Conservation (phyloP, 495 filamentous ascomycete species). For the Neurospora sublineolata region DNA sequence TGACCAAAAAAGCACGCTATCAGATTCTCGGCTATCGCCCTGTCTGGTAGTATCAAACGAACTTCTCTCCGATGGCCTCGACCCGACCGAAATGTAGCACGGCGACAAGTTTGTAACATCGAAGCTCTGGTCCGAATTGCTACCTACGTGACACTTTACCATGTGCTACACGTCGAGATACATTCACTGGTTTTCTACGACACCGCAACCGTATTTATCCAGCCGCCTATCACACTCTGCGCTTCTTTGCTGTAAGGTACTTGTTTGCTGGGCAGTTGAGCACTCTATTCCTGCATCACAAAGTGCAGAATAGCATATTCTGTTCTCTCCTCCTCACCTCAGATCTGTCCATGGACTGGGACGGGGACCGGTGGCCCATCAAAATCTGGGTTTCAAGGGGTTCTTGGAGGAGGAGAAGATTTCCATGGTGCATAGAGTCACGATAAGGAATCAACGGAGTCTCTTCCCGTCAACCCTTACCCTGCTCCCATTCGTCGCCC, state of each 20-base stretch:
- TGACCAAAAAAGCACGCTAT: neutral
- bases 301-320: neutral
- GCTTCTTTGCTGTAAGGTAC: neutral
- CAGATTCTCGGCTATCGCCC: conserved; percentile 2
- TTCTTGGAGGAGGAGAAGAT: neutral
- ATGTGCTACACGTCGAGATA: neutral
- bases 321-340: neutral
- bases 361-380: neutral
- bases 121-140: neutral
- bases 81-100: neutral
- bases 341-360: neutral
- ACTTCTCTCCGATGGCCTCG: conserved; percentile 7
- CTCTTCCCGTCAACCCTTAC: neutral
- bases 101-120: neutral
- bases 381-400: neutral
- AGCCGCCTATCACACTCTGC: neutral
- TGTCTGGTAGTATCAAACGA: conserved; percentile 12
- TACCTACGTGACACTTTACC: neutral
- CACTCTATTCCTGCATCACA: neutral
- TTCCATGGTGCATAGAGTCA: neutral
- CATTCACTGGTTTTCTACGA: neutral
- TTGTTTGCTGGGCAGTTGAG: neutral
- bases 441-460: neutral
- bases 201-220: neutral
- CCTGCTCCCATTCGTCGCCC: conserved; percentile 4